A percentile compares a stretch with the other conserved stretches of the same genome.
phyloP scores from a whole-genome alignment of 73 alveolate genomes.

The Paramecium primaurelia region DNA sequence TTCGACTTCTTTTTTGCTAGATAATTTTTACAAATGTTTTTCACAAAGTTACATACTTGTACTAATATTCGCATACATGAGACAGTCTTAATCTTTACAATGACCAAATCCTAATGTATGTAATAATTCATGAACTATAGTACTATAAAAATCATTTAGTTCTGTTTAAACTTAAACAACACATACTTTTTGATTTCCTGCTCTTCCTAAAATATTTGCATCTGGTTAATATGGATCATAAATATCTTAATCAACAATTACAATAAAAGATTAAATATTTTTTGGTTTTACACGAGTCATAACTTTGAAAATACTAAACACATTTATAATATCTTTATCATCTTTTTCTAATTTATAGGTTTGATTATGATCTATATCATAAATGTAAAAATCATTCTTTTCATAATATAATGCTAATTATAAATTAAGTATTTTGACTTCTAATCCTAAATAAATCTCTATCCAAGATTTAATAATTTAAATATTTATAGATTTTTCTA shows the following conservation, averaged over 20 bases:
- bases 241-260: constrained; percentile 39
- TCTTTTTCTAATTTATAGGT: background rate
- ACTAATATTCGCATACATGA: constrained; percentile 34
- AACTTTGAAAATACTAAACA: background rate
- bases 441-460: background rate
- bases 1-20: background rate
- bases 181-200: constrained; percentile 38
- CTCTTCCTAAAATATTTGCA: constrained; percentile 42
- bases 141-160: background rate
- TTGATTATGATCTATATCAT: background rate
- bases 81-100: constrained; percentile 5
- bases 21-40: background rate
- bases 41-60: background rate
- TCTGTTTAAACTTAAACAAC: background rate
- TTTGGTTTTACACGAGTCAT: background rate
- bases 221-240: constrained; percentile 20
- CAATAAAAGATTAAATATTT: background rate
- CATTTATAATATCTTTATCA: background rate
- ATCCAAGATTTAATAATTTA: background rate
- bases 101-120: constrained; percentile 55
- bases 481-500: background rate
- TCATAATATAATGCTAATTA: background rate
- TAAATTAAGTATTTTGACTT: background rate
- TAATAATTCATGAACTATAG: constrained; percentile 47
- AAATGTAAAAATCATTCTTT: background rate